Percentiles rank a stretch among this genome's conserved stretches.
Conservation (phyloP, 371 early-diverging fungal species). For the Haplosporangium sp. region DNA sequence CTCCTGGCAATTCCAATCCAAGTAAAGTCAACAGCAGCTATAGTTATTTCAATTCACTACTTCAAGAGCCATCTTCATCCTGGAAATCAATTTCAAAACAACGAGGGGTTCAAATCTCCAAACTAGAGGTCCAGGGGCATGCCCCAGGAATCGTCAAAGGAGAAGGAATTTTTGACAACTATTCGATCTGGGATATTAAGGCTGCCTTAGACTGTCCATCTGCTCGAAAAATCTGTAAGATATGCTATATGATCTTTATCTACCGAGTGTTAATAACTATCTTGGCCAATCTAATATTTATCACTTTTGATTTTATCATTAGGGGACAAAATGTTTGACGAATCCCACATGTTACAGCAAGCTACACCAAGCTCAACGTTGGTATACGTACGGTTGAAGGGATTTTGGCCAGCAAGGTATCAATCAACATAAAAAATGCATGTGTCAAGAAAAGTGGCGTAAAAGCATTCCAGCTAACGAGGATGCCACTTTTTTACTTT, state of each 20-base stretch:
- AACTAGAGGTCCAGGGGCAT: conserved; percentile 63
- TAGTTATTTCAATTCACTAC: conserved; percentile 41
- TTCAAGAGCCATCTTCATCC: conserved; percentile 42
- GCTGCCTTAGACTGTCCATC: conserved; percentile 60
- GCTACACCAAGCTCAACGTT: conserved; percentile 63
- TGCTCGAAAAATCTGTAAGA: conserved; percentile 49
- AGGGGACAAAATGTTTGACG: conserved; percentile 69
- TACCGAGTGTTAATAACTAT: not conserved
- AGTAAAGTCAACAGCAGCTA: conserved; percentile 48
- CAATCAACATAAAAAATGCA: too few species aligned
- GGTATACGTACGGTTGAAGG: conserved; percentile 63
- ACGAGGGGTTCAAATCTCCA: conserved; percentile 55
- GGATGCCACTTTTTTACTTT: not conserved
- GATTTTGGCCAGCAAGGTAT: conserved; percentile 69
- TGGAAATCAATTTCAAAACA: conserved; percentile 51
- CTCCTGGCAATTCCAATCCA: conserved; percentile 45
- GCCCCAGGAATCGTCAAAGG: conserved; percentile 62
- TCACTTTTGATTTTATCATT: not conserved
- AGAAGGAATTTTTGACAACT: conserved; percentile 64
- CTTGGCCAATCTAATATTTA: not conserved
- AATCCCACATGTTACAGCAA: conserved; percentile 56
- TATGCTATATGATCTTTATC: not conserved
- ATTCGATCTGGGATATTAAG: conserved; percentile 70
- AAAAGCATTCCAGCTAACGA: not conserved
- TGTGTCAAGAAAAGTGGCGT: not conserved